Evolutionary conservation across 1,284 basidiomycete species (phyloP).

Genomic region (Cryptococcus depauperatus): DNA sequence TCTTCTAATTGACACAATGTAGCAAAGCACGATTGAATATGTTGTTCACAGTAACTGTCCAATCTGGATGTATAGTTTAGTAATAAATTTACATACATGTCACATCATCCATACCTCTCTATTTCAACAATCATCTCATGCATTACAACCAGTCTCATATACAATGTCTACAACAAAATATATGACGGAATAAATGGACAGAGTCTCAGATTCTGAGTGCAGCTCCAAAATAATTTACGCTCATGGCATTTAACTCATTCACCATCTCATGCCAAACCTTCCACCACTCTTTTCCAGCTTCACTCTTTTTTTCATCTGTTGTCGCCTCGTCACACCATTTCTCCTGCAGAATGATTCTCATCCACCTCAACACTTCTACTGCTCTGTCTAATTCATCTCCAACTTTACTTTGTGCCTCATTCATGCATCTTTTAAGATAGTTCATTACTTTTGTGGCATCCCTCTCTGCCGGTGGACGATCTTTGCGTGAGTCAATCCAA

Average conservation of each 20-base stretch:
- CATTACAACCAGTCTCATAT: not conserved
- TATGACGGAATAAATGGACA: not conserved
- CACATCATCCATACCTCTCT: not conserved
- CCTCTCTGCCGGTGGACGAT: conserved; percentile 53
- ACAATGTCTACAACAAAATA: not conserved
- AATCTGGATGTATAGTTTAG: too few relatives aligned
- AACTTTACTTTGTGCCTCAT: conserved; percentile 48
- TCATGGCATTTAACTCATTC: conserved; percentile 54
- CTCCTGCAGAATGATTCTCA: conserved; percentile 46
- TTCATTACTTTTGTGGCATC: conserved; percentile 64
- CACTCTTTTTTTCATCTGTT: conserved; percentile 39
- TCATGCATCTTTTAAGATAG: conserved; percentile 60
- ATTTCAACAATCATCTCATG: not conserved
- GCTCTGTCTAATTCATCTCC: conserved; percentile 57
- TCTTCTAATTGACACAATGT: too few relatives aligned
- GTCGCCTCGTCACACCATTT: conserved; percentile 15
- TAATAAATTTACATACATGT: not conserved
- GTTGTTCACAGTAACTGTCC: too few relatives aligned
- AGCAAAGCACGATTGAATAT: too few relatives aligned
- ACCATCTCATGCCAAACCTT: conserved; percentile 59
- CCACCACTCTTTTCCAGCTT: conserved; percentile 57
- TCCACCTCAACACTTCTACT: conserved; percentile 65
- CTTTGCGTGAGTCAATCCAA: conserved; percentile 59
- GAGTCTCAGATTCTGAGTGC: conserved; percentile 25
- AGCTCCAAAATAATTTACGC: conserved; percentile 60